phyloP scores from a whole-genome alignment of 2,329 filamentous ascomycete species.

The Rhynchosporium agropyri region DNA sequence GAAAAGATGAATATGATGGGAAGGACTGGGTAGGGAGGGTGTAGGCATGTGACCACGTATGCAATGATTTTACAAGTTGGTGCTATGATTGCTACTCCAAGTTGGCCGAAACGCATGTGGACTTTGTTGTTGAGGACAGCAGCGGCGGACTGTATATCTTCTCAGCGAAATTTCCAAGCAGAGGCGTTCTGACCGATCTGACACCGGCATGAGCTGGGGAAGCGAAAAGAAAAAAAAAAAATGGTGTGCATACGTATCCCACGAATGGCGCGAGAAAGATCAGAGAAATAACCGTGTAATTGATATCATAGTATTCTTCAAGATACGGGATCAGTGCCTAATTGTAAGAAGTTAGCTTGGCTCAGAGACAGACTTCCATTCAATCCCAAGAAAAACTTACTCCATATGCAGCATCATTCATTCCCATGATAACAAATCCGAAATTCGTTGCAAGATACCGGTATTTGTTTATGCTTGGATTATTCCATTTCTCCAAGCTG shows the following conservation, averaged over 20 bases:
- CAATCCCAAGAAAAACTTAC: slow-evolving; percentile 46
- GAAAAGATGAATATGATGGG: slow-evolving; percentile 66
- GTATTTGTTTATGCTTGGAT: slow-evolving; percentile 58
- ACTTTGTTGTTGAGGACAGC: slow-evolving; percentile 66
- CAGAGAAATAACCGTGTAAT: slow-evolving; percentile 65
- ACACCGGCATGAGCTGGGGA: not conserved
- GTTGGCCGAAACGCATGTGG: slow-evolving; percentile 62
- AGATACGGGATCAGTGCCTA: slow-evolving; percentile 54
- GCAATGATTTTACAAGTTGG: slow-evolving; percentile 65
- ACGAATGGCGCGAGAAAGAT: slow-evolving; percentile 68
- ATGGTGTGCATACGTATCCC: slow-evolving; percentile 52
- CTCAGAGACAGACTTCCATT: slow-evolving; percentile 52
- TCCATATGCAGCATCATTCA: slow-evolving; percentile 68
- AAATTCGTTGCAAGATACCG: slow-evolving; percentile 62
- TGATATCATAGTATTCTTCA: slow-evolving; percentile 63
- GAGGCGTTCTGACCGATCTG: too few species aligned
- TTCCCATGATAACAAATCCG: slow-evolving; percentile 66
- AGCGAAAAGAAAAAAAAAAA: not conserved
- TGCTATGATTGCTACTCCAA: slow-evolving; percentile 68
- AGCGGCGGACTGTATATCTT: slow-evolving; percentile 48
- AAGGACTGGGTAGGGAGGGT: slow-evolving; percentile 70
- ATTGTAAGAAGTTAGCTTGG: slow-evolving; percentile 81
- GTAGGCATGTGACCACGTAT: slow-evolving; percentile 66
- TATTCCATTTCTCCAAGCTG: slow-evolving; percentile 63
- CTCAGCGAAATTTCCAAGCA: not conserved